Evolutionary conservation across 208 protist species (phyloP), one percentile per base, ranked within the genome.

Genomic region (Crithidia acanthocephali): DNA sequence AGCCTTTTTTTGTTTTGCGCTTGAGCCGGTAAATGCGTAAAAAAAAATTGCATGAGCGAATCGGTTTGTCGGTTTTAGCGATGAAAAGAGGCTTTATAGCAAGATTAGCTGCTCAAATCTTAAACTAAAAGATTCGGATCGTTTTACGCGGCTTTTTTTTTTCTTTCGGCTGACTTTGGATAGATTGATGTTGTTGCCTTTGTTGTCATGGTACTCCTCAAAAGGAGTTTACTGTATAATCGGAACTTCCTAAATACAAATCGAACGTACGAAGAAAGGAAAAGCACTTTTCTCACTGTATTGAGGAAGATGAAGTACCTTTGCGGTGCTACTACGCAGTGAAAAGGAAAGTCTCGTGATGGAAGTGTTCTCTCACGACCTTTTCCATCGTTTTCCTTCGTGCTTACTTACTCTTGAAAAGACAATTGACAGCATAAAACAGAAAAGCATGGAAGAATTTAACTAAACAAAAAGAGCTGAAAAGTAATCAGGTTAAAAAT

Each of bases 341-440:
- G 35, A 40, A 11, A 40, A 11, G 35, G 35, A 40, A 40, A 5
- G 35, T 40, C 8, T 40, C 8, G 8, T 11, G 5, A 40, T 13
- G 35, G 8, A 40, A 5, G 11, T 13, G 8, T n/a, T 48, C 44
- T 48, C 16, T 22, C 16, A n/a, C n/a, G n/a, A n/a, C 16, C 16
- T 48, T 30, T 30, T 55, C 50, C 35, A 40, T 40, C 5, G 5
- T 40, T 55, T 52, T 51, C 10, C 44, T 20, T n/a, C 9, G 22
- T 45, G 58, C 25, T 32, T 11, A 20, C 42, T 57, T 32, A 18
- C 40, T 62, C 27, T 37, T 22, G 35, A 66, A 44, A 56, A 77
- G 56, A 22, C 6, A 28, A 53, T 32, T 48, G 9, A 48, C 44
- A 42, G 16, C n/a, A 30, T 40, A n/a, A 56, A 76, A 18, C 20